Conservation (phyloP, 2,329 filamentous ascomycete genomes). For the Neonectria faginata region DNA sequence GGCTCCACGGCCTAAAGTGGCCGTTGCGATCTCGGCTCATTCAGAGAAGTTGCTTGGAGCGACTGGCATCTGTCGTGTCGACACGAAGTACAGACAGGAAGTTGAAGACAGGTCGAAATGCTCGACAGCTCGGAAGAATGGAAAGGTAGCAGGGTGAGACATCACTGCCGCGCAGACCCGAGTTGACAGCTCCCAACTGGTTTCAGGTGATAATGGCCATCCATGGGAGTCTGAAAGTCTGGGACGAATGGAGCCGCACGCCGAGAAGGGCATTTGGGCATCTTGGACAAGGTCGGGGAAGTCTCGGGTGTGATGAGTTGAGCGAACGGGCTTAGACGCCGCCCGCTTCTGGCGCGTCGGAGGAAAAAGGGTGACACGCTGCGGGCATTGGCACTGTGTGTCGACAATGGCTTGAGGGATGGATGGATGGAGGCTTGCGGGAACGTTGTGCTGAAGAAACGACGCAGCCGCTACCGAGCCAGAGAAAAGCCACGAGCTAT, state of each 20-base stretch:
- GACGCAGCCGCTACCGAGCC: background rate
- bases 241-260: conserved; percentile 18
- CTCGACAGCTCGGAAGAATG: conserved; percentile 7
- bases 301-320: conserved; percentile 26
- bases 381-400: conserved; percentile 25
- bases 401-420: conserved; percentile 15
- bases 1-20: conserved; percentile 17
- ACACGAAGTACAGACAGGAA: background rate
- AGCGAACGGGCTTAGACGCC: conserved; percentile 18
- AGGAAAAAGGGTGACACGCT: conserved; percentile 13
- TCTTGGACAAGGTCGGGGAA: conserved; percentile 14
- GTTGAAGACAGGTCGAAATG: background rate
- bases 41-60: background rate
- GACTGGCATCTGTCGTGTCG: background rate
- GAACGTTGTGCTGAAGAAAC: conserved; percentile 4
- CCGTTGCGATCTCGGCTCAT: conserved; percentile 23
- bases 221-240: background rate
- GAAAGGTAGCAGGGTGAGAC: conserved; percentile 21
- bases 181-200: conserved; percentile 17
- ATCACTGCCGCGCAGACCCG: conserved; percentile 9
- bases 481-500: conserved; percentile 2
- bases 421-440: conserved; percentile 12
- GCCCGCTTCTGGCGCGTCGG: conserved; percentile 26
- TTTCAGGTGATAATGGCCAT: conserved; percentile 29
- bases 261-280: background rate